phyloP scores from a whole-genome alignment of 2,329 filamentous ascomycete species.

The Cladophialophora psammophila region DNA sequence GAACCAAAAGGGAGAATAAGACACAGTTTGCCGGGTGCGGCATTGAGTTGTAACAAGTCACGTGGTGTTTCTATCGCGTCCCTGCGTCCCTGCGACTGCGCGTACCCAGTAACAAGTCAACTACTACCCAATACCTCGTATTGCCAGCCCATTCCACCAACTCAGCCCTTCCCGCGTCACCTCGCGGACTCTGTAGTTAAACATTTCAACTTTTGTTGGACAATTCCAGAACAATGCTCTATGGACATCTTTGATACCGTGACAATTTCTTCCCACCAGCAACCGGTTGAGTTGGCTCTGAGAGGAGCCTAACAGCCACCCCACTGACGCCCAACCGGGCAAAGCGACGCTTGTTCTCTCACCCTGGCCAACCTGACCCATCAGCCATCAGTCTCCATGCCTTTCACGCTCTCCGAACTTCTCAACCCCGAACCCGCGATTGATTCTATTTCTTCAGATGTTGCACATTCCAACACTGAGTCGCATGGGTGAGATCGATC shows the following conservation, averaged over 20 bases:
- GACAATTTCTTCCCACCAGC: not conserved
- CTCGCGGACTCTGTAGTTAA: not conserved
- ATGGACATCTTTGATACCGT: not conserved
- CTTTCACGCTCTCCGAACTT: slow-evolving; percentile 30
- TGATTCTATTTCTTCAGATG: slow-evolving; percentile 3
- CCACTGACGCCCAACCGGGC: not conserved
- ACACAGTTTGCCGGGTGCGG: not conserved
- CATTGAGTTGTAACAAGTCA: not conserved
- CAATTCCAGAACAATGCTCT: not conserved
- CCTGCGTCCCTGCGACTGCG: not conserved
- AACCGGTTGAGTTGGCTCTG: not conserved
- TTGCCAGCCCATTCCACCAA: not conserved
- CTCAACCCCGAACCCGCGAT: slow-evolving; percentile 31
- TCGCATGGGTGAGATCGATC: slow-evolving; percentile 18
- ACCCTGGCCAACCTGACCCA: slow-evolving; percentile 3
- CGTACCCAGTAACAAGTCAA: not conserved
- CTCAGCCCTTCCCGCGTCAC: not conserved
- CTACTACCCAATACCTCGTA: too few relatives aligned
- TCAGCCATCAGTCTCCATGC: slow-evolving; percentile 22
- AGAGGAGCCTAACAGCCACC: not conserved
- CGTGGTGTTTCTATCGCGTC: not conserved
- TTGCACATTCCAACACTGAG: not conserved
- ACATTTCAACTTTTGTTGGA: not conserved
- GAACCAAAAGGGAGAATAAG: not conserved
- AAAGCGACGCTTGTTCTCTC: slow-evolving; percentile 5